Evolutionary conservation across 345 rosid species (phyloP).

Genomic region (Brassica cretica): DNA sequence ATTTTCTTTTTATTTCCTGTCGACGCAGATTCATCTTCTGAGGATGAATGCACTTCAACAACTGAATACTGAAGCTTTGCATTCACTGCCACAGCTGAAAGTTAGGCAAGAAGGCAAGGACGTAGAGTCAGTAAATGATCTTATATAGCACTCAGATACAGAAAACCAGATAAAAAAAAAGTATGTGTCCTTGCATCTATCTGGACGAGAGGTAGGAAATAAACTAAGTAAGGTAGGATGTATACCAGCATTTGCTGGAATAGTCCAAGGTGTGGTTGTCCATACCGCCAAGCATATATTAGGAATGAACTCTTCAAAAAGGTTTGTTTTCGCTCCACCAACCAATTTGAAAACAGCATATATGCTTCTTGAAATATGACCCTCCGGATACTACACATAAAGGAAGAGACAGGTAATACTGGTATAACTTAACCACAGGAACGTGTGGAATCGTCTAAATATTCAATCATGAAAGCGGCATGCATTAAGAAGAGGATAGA

Average conservation of each 20-base stretch:
- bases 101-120: slow-evolving; percentile 15
- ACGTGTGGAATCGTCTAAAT: not conserved
- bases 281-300: slow-evolving; percentile 80
- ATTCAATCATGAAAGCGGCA: not conserved
- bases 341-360: slow-evolving; percentile 71
- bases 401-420: slow-evolving; percentile 1
- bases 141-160: slow-evolving; percentile 2
- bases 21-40: slow-evolving; percentile 47
- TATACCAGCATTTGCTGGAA: slow-evolving; percentile 99
- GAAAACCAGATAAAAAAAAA: not conserved
- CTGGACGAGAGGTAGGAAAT: not conserved
- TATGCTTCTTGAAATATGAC: slow-evolving; percentile 91
- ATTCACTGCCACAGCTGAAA: slow-evolving; percentile 93
- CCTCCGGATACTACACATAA: slow-evolving; percentile 83
- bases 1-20: slow-evolving; percentile 51
- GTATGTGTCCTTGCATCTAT: not conserved
- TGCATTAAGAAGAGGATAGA: slow-evolving; percentile 1
- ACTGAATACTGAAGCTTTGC: slow-evolving; percentile 87
- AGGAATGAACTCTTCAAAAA: slow-evolving; percentile 67
- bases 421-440: slow-evolving; percentile 16
- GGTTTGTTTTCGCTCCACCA: slow-evolving; percentile 44
- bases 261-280: slow-evolving; percentile 98
- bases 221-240: too few relatives aligned
- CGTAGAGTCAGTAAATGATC: not conserved
- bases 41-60: slow-evolving; percentile 55